Conservation (phyloP, 306 rosid species). For the Castanea mollissima region DNA sequence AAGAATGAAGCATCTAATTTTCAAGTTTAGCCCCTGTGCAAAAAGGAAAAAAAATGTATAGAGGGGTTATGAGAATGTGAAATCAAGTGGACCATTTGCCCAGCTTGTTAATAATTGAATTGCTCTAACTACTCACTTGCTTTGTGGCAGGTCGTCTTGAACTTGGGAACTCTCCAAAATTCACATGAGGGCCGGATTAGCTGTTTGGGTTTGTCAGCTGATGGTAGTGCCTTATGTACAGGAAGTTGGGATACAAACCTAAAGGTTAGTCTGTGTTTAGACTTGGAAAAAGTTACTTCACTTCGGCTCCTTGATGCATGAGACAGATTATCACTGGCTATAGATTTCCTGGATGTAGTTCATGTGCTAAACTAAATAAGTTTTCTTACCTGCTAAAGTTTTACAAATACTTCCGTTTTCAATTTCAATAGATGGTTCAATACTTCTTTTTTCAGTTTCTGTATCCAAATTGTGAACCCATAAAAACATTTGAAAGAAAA, state of each 20-base stretch:
- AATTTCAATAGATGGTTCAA: background rate
- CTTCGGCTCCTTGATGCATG: background rate
- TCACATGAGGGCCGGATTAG: constrained; percentile 73
- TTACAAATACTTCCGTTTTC: background rate
- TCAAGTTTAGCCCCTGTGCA: background rate
- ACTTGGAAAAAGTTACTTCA: constrained; percentile 7
- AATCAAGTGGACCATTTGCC: constrained; percentile 4
- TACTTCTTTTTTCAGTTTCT: background rate
- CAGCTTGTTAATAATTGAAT: background rate
- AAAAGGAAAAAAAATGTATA: background rate
- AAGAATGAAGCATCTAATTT: background rate
- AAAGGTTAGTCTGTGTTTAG: constrained; percentile 57
- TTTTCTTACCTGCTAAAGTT: background rate
- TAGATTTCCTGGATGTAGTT: background rate
- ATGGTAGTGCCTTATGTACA: constrained; percentile 99
- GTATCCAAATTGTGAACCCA: background rate
- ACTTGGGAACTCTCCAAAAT: constrained; percentile 88
- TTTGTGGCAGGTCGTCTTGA: constrained; percentile 71
- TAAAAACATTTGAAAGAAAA: background rate
- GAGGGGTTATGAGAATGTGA: background rate
- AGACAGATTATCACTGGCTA: background rate
- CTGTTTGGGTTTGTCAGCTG: constrained; percentile 97
- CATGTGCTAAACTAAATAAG: background rate
- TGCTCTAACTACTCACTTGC: constrained; percentile 15
- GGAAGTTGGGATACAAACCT: constrained; percentile 97